Percentiles rank a stretch among this genome's conserved stretches.
These are phyloP conservation scores for Microdochium trichocladiopsis DNA, from an alignment of 2,329 filamentous ascomycete species.

Conservation along the genomic window DNA sequence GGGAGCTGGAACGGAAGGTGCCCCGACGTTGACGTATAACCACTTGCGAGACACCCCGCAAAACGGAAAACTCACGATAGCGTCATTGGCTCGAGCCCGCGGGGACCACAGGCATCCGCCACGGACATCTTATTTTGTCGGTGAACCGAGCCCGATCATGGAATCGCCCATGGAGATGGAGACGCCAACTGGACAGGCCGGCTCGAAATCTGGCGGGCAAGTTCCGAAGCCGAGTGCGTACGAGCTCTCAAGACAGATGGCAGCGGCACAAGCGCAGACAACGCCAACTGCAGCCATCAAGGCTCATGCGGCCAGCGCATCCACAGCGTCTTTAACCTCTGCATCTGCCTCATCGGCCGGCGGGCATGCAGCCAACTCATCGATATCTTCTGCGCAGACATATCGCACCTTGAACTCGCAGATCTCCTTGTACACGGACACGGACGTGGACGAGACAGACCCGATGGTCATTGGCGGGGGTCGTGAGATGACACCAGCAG, in stretches of 20 bases:
- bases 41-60: constrained; percentile 10
- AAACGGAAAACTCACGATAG: constrained; percentile 13
- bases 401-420: not conserved
- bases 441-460: constrained; percentile 1
- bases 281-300: not conserved
- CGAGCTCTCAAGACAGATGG: not conserved
- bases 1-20: not conserved
- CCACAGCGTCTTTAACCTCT: not conserved
- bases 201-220: constrained; percentile 10
- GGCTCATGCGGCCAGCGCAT: not conserved
- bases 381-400: not conserved
- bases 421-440: constrained; percentile 2
- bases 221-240: constrained; percentile 27
- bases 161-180: constrained; percentile 27
- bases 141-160: constrained; percentile 26
- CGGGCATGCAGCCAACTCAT: not conserved
- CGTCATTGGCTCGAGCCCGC: constrained; percentile 10
- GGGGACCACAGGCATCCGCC: constrained; percentile 8
- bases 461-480: not conserved
- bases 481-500: constrained; percentile 40
- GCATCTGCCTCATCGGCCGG: not conserved
- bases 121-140: constrained; percentile 18
- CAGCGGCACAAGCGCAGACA: not conserved
- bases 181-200: constrained; percentile 5
- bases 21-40: constrained; percentile 1